Base-by-base conservation (phyloP, 768 basidiomycete species). In the Amanita pseudoporphyria region DNA sequence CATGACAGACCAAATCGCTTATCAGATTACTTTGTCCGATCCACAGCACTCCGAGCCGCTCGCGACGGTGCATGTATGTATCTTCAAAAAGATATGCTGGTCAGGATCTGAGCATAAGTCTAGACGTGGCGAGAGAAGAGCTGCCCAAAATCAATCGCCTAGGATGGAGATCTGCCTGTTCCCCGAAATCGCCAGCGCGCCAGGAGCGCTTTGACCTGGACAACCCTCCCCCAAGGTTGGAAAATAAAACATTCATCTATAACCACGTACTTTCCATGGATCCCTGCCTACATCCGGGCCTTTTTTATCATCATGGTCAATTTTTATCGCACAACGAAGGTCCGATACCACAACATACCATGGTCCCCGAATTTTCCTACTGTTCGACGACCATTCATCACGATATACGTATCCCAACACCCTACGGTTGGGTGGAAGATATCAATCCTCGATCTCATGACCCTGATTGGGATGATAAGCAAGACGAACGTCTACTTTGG, bases 401-500 rank as follows among this genome's bases (percentile, higher is more conserved):
- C 44, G 74, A 82, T 53, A 77, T 84, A 39, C 73, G 73, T 28
- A 66, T 72, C 3, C 71, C 76, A 1, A 67, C 67, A 1, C 68
- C 71, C 0, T 75, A 76, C 43, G 69, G 64, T 13, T 81, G 75
- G 75, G 45, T 71, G 0, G 71, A 68, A 6, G 72, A 73, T 12
- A 60, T 70, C 5, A 5, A 47, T 37, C 64, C 69, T 5, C 65
- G 66, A 2, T 60, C 60, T 2, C 68, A 80, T 54, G 79, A 87
- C 61, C 74, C 81, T 7, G 71, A 69, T 0, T 91, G 82, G 77
- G 75, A 79, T 13, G 69, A 74, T 28, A 88, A 83, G 65, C 24
- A 64, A 1, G 75, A 84, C 58, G 77, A 82, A 52, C 66, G 76
- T 3, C 54, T 87, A 14, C 67, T 79, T 35, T 89, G 87, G 87